phyloP scores from a whole-genome alignment of 176 grass and related monocot genomes.

The Raddia guianensis region DNA sequence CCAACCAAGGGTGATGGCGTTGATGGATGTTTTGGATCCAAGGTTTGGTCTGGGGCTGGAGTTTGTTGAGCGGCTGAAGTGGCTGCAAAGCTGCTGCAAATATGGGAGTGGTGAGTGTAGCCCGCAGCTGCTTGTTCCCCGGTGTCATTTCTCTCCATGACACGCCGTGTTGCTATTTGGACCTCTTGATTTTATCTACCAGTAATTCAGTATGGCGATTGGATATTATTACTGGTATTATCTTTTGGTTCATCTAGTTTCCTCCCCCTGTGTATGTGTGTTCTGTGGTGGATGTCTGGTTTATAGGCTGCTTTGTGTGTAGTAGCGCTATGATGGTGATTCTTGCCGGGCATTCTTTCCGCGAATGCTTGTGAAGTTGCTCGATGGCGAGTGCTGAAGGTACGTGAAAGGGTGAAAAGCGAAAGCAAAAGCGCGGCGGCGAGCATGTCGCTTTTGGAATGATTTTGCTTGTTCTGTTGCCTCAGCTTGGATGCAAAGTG shows the following conservation, averaged over 20 bases:
- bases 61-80: constrained; percentile 54
- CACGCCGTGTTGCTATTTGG: constrained; percentile 20
- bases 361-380: neutral
- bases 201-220: constrained; percentile 11
- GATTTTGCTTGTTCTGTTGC: neutral
- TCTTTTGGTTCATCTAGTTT: neutral
- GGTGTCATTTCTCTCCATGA: constrained; percentile 42
- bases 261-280: neutral
- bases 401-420: constrained; percentile 1
- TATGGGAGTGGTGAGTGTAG: constrained; percentile 40
- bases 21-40: constrained; percentile 4
- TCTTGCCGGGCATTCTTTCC: constrained; percentile 25
- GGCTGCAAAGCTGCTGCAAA: constrained; percentile 54
- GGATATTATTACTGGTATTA: neutral
- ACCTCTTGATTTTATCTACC: constrained; percentile 12
- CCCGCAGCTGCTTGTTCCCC: constrained; percentile 60
- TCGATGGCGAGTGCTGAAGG: neutral
- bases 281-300: neutral
- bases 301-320: neutral
- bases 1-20: neutral
- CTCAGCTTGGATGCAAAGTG: neutral
- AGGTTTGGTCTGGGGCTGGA: constrained; percentile 4
- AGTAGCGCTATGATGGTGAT: neutral
- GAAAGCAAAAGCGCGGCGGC: constrained; percentile 27
- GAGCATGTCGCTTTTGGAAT: neutral